Evolutionary conservation across 306 rosid genomes (phyloP), one percentile per base, ranked within the genome.

Genomic region (Lupinus albus): DNA sequence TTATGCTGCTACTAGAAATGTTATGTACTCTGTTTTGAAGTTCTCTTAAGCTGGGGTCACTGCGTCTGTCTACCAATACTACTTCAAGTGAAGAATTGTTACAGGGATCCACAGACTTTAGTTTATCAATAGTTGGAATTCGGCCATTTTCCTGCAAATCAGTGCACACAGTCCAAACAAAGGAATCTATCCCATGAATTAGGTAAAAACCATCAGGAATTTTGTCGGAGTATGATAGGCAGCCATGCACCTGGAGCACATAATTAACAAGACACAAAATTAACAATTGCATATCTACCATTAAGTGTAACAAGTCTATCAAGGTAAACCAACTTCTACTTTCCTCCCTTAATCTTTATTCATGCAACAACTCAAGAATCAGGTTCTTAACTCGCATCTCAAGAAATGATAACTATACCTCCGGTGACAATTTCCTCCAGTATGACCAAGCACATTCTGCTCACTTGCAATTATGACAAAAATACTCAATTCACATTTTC

Each of bases 201-300:
- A 85, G 72, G 81, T 90, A 94, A 83, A 90, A 94, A 47, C 95
- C 99, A 78, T 94, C 97, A 10, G 97, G 97, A 75, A 94, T 79
- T 77, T 84, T 88, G 79, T 91, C 89, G 0, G 67, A 88, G 88
- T 94, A 94, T 32, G 99, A 91, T 30, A 94, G 86, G 78, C 99
- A 94, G 67, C 99, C 97, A 76, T 88, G 91, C 68, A 94, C 99
- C 99, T 94, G 84, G 69, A 57, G 67, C 83, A 76, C 58, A 54
- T 79, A 17, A 72, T 70, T 55, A 56, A 73, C 33, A 82, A 61
- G 71, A 78, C n/a, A 79, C 9, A 15, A 69, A 58, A 71, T 74
- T 45, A 74, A 62, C 71, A 70, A 61, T 61, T 61, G 28, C 45
- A 62, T 25, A 70, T 59, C 53, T 45, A 49, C 14, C 45, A 61